Evolutionary conservation across 805 yeast genomes (phyloP).

Genomic region (Teunomyces cretensis): DNA sequence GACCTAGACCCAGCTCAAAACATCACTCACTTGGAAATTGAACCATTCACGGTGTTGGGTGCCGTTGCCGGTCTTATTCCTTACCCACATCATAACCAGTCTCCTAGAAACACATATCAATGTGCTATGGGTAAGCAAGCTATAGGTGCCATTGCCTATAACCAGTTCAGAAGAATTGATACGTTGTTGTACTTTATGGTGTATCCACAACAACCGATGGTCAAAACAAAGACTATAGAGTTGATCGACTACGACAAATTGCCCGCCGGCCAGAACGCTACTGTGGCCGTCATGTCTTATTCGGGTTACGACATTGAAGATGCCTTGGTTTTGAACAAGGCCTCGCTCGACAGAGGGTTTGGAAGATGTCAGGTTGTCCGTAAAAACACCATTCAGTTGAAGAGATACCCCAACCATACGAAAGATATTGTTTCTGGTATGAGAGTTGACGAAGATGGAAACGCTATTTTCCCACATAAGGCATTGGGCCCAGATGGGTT

Average conservation of each 20-base stretch:
- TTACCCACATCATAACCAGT: slow-evolving; percentile 89
- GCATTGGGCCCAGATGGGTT: slow-evolving; percentile 92
- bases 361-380: slow-evolving; percentile 96
- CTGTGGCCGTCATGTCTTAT: slow-evolving; percentile 98
- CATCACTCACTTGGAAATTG: slow-evolving; percentile 89
- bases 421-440: slow-evolving; percentile 89
- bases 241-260: slow-evolving; percentile 91
- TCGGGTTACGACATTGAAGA: slow-evolving; percentile 99
- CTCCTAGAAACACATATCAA: slow-evolving; percentile 89
- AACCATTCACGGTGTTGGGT: slow-evolving; percentile 88
- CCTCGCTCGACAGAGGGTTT: slow-evolving; percentile 93
- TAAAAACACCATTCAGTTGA: slow-evolving; percentile 85
- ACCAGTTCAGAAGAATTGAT: slow-evolving; percentile 93
- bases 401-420: slow-evolving; percentile 91
- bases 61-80: slow-evolving; percentile 94
- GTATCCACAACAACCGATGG: slow-evolving; percentile 99
- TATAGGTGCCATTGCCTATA: slow-evolving; percentile 98
- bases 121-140: slow-evolving; percentile 99
- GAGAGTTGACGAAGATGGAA: slow-evolving; percentile 78
- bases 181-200: slow-evolving; percentile 92
- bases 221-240: slow-evolving; percentile 94
- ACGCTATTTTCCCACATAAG: slow-evolving; percentile 82
- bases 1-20: slow-evolving; percentile 46
- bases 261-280: slow-evolving; percentile 98
- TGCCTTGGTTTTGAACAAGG: slow-evolving; percentile 91